Evolutionary conservation across 805 yeast species (phyloP).

Genomic region (Ascoidea rubescens): DNA sequence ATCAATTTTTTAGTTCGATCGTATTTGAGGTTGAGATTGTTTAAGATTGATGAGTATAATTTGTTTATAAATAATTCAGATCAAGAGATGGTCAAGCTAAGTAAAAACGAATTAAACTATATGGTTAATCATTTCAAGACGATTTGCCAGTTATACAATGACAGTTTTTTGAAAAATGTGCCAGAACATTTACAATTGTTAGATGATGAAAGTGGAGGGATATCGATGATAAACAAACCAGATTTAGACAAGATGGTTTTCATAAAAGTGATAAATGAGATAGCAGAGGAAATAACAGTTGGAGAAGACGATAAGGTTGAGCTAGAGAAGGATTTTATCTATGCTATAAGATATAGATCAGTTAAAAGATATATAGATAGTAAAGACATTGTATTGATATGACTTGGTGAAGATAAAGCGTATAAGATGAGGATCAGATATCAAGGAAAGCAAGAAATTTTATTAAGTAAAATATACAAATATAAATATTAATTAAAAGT

Average conservation of each 20-base stretch:
- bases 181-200: conserved; percentile 60
- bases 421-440: neutral
- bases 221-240: conserved; percentile 72
- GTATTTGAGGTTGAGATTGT: conserved; percentile 64
- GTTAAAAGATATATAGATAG: conserved; percentile 6
- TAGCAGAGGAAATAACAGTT: conserved; percentile 6
- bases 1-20: conserved; percentile 70
- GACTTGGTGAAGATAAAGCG: neutral
- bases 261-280: conserved; percentile 18
- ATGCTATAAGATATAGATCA: conserved; percentile 9
- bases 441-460: too few relatives aligned
- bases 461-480: too few relatives aligned
- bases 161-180: conserved; percentile 48
- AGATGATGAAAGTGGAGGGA: conserved; percentile 57
- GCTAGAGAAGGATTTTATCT: conserved; percentile 9
- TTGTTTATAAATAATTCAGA: conserved; percentile 39
- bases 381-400: conserved; percentile 8
- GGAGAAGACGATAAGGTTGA: conserved; percentile 8
- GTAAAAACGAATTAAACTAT: conserved; percentile 48
- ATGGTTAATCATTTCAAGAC: conserved; percentile 57
- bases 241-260: conserved; percentile 69
- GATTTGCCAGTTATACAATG: conserved; percentile 49
- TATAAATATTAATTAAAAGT: too few relatives aligned
- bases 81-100: conserved; percentile 26
- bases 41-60: conserved; percentile 60